phyloP scores from a whole-genome alignment of 306 rosid genomes.

The Abrus pulchellus region DNA sequence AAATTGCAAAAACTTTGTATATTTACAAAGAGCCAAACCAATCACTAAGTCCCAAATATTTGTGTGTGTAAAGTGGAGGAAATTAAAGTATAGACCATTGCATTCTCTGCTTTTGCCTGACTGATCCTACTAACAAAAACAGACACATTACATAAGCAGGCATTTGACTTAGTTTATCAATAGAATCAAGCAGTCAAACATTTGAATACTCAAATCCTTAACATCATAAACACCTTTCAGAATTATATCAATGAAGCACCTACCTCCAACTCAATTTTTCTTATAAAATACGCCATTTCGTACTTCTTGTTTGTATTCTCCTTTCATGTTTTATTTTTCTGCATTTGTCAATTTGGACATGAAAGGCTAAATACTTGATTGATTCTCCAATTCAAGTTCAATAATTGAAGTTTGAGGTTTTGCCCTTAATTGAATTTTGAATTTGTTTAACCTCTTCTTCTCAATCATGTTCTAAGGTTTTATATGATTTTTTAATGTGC shows the following conservation, averaged over 20 bases:
- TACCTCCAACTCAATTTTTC: neutral
- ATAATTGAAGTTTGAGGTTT: no score
- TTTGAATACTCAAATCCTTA: neutral
- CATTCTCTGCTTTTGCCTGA: neutral
- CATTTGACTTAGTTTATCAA: neutral
- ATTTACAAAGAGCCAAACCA: conserved; percentile 22
- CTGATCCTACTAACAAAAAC: neutral
- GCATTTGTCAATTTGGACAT: no score
- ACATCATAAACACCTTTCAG: conserved; percentile 1
- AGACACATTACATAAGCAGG: conserved; percentile 4
- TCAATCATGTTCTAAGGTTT: no score
- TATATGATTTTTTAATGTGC: no score
- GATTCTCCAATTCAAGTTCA: no score
- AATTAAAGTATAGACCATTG: neutral
- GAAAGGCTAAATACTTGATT: no score
- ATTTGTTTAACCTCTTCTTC: no score
- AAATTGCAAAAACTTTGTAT: conserved; percentile 38
- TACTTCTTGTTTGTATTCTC: no score
- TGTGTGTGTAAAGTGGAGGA: neutral
- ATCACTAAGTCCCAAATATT: conserved; percentile 16
- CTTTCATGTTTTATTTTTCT: no score
- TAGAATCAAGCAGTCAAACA: neutral
- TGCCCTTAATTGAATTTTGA: no score
- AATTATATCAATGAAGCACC: conserved; percentile 30
- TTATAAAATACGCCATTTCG: no score